These are phyloP conservation scores for Dothideomycetes sp. DNA, from an alignment of 2,329 filamentous ascomycete species.

Conservation along the genomic window DNA sequence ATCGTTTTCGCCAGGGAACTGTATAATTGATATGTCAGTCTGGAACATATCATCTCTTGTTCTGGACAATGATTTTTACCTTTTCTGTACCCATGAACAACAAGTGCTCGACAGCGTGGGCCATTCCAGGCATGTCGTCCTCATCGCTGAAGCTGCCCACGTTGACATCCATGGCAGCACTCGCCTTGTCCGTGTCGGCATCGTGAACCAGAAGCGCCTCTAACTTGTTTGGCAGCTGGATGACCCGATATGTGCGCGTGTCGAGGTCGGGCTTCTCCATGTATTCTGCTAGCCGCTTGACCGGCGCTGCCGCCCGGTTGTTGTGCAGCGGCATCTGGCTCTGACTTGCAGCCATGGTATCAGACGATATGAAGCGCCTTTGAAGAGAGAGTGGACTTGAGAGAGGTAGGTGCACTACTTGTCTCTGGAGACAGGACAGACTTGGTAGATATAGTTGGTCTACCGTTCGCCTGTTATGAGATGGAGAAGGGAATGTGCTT, in stretches of 20 bases:
- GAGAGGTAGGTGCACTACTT: neutral
- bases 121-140: slow-evolving; percentile 84
- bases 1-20: slow-evolving; percentile 88
- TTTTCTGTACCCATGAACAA: slow-evolving; percentile 99
- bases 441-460: too few relatives aligned
- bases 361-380: neutral
- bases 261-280: slow-evolving; percentile 79
- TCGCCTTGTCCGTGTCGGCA: slow-evolving; percentile 90
- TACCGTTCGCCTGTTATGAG: neutral
- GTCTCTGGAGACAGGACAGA: neutral
- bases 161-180: slow-evolving; percentile 87
- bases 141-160: slow-evolving; percentile 93
- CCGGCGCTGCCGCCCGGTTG: slow-evolving; percentile 13
- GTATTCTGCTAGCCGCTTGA: slow-evolving; percentile 44
- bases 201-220: slow-evolving; percentile 92
- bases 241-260: slow-evolving; percentile 77
- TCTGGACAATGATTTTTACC: slow-evolving; percentile 30
- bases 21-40: slow-evolving; percentile 7
- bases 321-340: slow-evolving; percentile 8
- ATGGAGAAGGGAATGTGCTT: slow-evolving; percentile 1
- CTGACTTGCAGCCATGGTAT: slow-evolving; percentile 12
- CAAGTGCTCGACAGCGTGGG: slow-evolving; percentile 90
- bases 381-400: slow-evolving; percentile 1
- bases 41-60: too few relatives aligned
- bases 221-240: slow-evolving; percentile 73